phyloP scores from a whole-genome alignment of 1,284 basidiomycete genomes.

The Cryptococcus amylolentus region DNA sequence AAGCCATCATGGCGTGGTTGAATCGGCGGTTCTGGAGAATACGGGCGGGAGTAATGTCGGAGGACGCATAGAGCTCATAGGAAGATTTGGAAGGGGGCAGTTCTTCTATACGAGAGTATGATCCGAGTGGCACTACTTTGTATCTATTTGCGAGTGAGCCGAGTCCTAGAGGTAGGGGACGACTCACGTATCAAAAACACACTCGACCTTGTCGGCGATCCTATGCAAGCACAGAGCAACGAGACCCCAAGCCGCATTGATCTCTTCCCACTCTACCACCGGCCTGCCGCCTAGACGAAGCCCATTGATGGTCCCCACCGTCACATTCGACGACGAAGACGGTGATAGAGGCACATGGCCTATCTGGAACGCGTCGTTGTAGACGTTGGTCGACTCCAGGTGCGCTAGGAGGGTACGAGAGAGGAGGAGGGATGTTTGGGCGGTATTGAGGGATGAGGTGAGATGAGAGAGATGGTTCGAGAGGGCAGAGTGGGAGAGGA shows the following conservation, averaged over 20 bases:
- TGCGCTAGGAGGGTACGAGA: slow-evolving; percentile 50
- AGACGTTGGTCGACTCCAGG: slow-evolving; percentile 91
- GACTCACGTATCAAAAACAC: slow-evolving; percentile 73
- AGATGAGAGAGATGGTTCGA: slow-evolving; percentile 16
- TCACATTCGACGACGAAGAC: slow-evolving; percentile 51
- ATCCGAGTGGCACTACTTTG: slow-evolving; percentile 84
- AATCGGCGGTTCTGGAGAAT: slow-evolving; percentile 91
- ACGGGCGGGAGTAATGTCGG: slow-evolving; percentile 59
- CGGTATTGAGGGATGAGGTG: slow-evolving; percentile 14
- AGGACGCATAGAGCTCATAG: slow-evolving; percentile 69
- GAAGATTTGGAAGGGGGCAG: slow-evolving; percentile 73
- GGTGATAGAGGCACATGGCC: slow-evolving; percentile 59
- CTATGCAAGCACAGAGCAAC: slow-evolving; percentile 87
- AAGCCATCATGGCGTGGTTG: slow-evolving; percentile 92
- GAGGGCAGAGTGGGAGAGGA: slow-evolving; percentile 27
- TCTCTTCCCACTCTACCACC: slow-evolving; percentile 95
- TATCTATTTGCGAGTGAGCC: slow-evolving; percentile 57
- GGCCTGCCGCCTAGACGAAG: slow-evolving; percentile 80
- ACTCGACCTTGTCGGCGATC: slow-evolving; percentile 82
- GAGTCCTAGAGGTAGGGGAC: background rate
- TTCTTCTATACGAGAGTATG: slow-evolving; percentile 84
- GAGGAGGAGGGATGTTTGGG: slow-evolving; percentile 42
- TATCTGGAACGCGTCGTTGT: slow-evolving; percentile 98
- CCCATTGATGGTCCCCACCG: slow-evolving; percentile 91
- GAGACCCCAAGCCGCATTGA: slow-evolving; percentile 98